Conservation (phyloP, 495 filamentous ascomycete genomes). For the Recurvomyces mirabilis region DNA sequence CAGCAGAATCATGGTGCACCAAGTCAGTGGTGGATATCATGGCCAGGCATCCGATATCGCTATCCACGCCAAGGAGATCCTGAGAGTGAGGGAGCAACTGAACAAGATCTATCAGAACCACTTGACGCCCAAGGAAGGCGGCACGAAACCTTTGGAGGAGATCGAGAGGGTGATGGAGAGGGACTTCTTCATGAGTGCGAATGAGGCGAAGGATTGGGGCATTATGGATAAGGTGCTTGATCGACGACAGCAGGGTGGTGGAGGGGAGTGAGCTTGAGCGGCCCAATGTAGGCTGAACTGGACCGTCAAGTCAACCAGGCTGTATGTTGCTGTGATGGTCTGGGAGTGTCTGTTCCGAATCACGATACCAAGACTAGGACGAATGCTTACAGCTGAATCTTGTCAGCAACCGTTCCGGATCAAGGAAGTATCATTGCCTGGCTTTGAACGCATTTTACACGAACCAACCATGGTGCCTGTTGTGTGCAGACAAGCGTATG, state of each 20-base stretch:
- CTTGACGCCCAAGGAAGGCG: conserved; percentile 52
- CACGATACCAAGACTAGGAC: too few relatives aligned
- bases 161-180: conserved; percentile 93
- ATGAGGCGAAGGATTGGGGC: conserved; percentile 79
- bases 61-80: conserved; percentile 94
- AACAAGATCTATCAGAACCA: conserved; percentile 85
- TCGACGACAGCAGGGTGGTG: conserved; percentile 33
- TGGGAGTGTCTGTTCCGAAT: too few relatives aligned
- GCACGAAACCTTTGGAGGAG: conserved; percentile 53
- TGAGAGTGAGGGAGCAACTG: conserved; percentile 70
- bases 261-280: too few relatives aligned
- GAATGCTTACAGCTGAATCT: too few relatives aligned
- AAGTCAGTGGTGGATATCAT: conserved; percentile 81
- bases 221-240: conserved; percentile 83
- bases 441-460: too few relatives aligned
- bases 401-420: too few relatives aligned
- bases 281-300: too few relatives aligned
- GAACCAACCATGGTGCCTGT: too few relatives aligned
- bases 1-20: conserved; percentile 90
- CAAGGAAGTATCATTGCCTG: too few relatives aligned
- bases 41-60: conserved; percentile 88
- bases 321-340: too few relatives aligned
- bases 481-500: too few relatives aligned
- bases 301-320: too few relatives aligned
- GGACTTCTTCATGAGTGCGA: conserved; percentile 83